A percentile compares a stretch with the other conserved stretches of the same genome.
phyloP scores from a whole-genome alignment of 1,284 basidiomycete genomes.

The Rhodotorula glutinis region DNA sequence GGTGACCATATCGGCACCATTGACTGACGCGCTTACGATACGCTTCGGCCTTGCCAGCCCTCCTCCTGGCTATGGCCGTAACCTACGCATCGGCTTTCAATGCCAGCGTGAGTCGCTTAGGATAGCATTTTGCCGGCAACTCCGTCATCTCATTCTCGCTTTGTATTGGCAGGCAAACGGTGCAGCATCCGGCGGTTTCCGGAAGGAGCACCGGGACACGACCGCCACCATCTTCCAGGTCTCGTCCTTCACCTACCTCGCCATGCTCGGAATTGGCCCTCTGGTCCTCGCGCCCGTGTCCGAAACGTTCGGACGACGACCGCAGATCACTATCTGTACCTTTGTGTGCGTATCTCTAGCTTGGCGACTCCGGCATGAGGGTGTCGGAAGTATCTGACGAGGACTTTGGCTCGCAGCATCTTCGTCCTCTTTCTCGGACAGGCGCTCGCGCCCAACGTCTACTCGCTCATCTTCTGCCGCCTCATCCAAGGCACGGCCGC shows the following conservation, averaged over 20 bases:
- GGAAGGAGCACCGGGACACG: constrained; percentile 22
- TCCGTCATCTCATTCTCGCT: too few relatives aligned
- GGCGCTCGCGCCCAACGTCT: constrained; percentile 44
- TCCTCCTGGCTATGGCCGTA: constrained; percentile 34
- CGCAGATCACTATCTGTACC: constrained; percentile 38
- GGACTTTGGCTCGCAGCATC: constrained; percentile 23
- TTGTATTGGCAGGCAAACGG: constrained; percentile 41
- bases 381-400: too few relatives aligned
- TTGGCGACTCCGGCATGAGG: background rate
- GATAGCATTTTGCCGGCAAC: too few relatives aligned
- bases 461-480: constrained; percentile 47
- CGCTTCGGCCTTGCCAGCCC: too few relatives aligned
- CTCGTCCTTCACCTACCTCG: constrained; percentile 31
- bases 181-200: constrained; percentile 23
- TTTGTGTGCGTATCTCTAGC: constrained; percentile 16
- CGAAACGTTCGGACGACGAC: constrained; percentile 40
- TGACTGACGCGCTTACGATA: too few relatives aligned
- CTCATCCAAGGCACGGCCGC: constrained; percentile 46
- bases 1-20: too few relatives aligned
- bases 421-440: constrained; percentile 49
- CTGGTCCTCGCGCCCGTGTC: constrained; percentile 28
- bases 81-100: constrained; percentile 32
- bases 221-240: constrained; percentile 12
- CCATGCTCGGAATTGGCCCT: constrained; percentile 39
- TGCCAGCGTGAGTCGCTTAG: background rate